phyloP scores from a whole-genome alignment of 2,329 filamentous ascomycete species.

The Phaeoacremonium minimum region DNA sequence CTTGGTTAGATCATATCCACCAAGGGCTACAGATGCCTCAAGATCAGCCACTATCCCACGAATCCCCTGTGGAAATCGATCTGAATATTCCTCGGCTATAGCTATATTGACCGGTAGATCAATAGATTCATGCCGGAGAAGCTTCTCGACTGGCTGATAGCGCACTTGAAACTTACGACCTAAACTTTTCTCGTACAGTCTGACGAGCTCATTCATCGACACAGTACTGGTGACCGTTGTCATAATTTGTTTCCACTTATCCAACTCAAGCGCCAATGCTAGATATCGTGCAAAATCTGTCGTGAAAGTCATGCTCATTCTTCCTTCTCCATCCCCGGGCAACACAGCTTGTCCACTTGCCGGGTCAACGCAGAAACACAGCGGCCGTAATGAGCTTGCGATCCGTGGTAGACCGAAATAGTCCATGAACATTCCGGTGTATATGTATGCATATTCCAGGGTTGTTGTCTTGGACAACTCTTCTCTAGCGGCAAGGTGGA shows the following conservation, averaged over 20 bases:
- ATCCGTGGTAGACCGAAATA: conserved; percentile 25
- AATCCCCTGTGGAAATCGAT: conserved; percentile 19
- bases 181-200: conserved; percentile 24
- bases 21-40: conserved; percentile 22
- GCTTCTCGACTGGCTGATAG: conserved; percentile 18
- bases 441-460: conserved; percentile 26
- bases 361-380: conserved; percentile 24
- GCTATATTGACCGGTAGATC: conserved; percentile 20
- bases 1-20: conserved; percentile 19
- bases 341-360: conserved; percentile 17
- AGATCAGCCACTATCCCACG: conserved; percentile 21
- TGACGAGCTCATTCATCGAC: conserved; percentile 21
- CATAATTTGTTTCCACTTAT: conserved; percentile 21
- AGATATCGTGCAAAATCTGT: conserved; percentile 23
- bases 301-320: conserved; percentile 24
- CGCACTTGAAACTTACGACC: conserved; percentile 16
- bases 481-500: conserved; percentile 18
- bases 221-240: conserved; percentile 20
- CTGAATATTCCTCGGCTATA: conserved; percentile 15
- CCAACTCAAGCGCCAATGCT: conserved; percentile 21
- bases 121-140: conserved; percentile 14
- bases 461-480: conserved; percentile 23
- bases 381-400: conserved; percentile 16
- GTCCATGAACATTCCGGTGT: conserved; percentile 31
- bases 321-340: conserved; percentile 22